phyloP scores from a whole-genome alignment of 805 yeast species.

The Peterozyma toletana region DNA sequence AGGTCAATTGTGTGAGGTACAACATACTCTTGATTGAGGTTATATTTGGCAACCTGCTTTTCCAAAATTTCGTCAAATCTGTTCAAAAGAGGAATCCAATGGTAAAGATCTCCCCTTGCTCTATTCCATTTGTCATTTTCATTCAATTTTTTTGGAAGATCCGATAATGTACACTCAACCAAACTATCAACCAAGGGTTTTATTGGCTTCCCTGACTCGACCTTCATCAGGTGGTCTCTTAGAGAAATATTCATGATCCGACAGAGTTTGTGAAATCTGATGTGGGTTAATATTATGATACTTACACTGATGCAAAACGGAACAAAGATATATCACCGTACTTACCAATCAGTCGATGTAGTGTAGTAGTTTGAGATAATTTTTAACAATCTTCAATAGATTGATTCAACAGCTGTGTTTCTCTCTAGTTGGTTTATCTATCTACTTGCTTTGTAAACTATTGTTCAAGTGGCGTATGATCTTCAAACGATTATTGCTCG shows the following conservation, averaged over 20 bases:
- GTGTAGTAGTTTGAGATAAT: no score
- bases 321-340: no score
- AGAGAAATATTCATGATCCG: constrained; percentile 24
- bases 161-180: constrained; percentile 15
- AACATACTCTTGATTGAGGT: constrained; percentile 36
- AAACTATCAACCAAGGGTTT: constrained; percentile 23
- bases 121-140: constrained; percentile 24
- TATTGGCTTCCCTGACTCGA: constrained; percentile 24
- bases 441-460: no score
- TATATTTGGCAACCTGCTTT: constrained; percentile 43
- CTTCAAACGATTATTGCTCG: no score
- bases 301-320: no score
- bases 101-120: constrained; percentile 46
- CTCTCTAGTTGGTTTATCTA: no score
- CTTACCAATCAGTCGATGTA: no score
- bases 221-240: constrained; percentile 21
- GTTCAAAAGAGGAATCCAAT: constrained; percentile 74
- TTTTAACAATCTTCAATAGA: no score
- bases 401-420: no score
- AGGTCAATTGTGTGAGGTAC: constrained; percentile 35
- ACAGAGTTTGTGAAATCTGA: no score
- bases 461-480: no score
- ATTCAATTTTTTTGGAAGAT: constrained; percentile 19
- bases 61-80: constrained; percentile 66
- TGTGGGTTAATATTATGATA: no score